These are phyloP conservation scores for Dactylella cylindrospora DNA, from an alignment of 2,329 filamentous ascomycete genomes.

Conservation along the genomic window DNA sequence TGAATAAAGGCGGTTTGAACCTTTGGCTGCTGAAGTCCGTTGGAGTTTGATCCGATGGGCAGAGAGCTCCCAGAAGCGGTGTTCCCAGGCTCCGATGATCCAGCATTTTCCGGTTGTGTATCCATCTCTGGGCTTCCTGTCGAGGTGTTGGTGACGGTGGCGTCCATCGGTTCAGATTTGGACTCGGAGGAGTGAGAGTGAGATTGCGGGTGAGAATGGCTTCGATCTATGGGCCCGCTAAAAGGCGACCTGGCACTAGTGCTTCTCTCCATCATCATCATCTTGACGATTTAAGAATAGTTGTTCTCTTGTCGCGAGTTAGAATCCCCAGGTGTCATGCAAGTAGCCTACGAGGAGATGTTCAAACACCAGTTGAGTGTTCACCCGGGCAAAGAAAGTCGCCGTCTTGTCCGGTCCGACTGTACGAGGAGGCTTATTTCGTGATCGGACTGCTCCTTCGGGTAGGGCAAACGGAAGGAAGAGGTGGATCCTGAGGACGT, in stretches of 20 bases:
- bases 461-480: too few species aligned
- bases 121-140: slow-evolving; percentile 33
- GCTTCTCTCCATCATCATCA: slow-evolving; percentile 45
- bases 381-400: too few species aligned
- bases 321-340: slow-evolving; percentile 12
- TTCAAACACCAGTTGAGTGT: too few species aligned
- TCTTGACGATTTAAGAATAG: slow-evolving; percentile 35
- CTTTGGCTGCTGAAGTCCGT: slow-evolving; percentile 84
- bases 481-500: too few species aligned
- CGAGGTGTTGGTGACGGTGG: too few species aligned
- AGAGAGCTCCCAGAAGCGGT: slow-evolving; percentile 55
- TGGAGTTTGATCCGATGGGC: slow-evolving; percentile 29
- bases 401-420: too few species aligned
- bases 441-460: too few species aligned
- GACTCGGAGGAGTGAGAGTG: slow-evolving; percentile 25
- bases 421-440: too few species aligned
- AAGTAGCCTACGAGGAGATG: too few species aligned
- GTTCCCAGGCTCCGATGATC: slow-evolving; percentile 54
- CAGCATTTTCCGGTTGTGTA: slow-evolving; percentile 5
- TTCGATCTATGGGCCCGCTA: slow-evolving; percentile 37
- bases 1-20: slow-evolving; percentile 99
- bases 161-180: slow-evolving; percentile 37
- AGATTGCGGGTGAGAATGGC: slow-evolving; percentile 34
- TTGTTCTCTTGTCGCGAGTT: slow-evolving; percentile 4
- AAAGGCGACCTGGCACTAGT: slow-evolving; percentile 43